Evolutionary conservation across 495 filamentous ascomycete species (phyloP).

Genomic region (Talaromyces thailandensis): DNA sequence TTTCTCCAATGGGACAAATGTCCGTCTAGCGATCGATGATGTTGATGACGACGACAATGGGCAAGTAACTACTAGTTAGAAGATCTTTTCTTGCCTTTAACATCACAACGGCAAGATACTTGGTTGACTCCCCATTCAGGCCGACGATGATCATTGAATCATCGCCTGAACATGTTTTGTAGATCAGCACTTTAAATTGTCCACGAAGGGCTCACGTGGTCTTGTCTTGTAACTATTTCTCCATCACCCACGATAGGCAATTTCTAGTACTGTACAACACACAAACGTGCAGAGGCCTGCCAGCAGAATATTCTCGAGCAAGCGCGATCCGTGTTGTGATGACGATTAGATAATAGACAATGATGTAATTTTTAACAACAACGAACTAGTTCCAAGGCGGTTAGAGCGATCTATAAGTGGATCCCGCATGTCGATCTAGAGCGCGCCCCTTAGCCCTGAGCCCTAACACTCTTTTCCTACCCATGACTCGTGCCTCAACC

Average conservation of each 20-base stretch:
- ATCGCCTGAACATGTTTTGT: not conserved
- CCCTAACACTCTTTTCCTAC: too few species aligned
- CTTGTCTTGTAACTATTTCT: not conserved
- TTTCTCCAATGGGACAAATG: not conserved
- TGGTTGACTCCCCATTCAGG: not conserved
- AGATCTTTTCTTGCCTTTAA: not conserved
- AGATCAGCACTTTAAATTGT: not conserved
- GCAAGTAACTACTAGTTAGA: not conserved
- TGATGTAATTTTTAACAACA: not conserved
- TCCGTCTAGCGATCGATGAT: not conserved
- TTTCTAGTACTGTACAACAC: too few species aligned
- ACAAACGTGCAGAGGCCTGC: too few species aligned
- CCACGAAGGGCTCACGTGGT: not conserved
- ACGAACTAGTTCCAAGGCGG: not conserved
- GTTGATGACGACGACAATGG: not conserved
- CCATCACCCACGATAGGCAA: not conserved
- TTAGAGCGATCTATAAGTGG: not conserved
- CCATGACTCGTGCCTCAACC: not conserved
- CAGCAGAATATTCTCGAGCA: not conserved
- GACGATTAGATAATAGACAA: not conserved
- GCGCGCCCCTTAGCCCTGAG: not conserved
- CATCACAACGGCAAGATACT: not conserved
- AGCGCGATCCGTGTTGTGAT: not conserved
- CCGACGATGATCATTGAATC: not conserved
- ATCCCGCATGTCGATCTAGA: not conserved